Percentiles rank a stretch among this genome's conserved stretches.
These are phyloP conservation scores for Collybiopsis confluens DNA, from an alignment of 768 basidiomycete genomes.

Conservation along the genomic window DNA sequence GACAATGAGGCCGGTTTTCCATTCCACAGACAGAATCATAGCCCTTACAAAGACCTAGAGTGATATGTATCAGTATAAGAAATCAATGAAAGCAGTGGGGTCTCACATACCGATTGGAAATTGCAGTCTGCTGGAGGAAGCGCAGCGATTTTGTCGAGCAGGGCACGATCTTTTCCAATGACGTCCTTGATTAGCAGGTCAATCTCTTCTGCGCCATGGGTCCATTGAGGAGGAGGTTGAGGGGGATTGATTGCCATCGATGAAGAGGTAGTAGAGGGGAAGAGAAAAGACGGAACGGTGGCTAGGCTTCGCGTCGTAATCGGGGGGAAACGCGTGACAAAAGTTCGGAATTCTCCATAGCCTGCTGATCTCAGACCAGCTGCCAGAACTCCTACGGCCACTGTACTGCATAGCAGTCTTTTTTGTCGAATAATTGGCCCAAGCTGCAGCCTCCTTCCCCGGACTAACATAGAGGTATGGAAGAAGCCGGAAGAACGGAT, in stretches of 20 bases:
- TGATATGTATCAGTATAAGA: conserved; percentile 3
- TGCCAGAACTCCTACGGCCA: conserved; percentile 37
- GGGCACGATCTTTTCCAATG: conserved; percentile 50
- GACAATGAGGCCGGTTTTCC: conserved; percentile 13
- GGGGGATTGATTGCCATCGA: conserved; percentile 58
- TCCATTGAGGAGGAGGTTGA: conserved; percentile 63
- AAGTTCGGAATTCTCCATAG: conserved; percentile 12
- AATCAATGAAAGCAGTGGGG: neutral
- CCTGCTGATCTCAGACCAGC: conserved; percentile 33
- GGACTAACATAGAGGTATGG: neutral
- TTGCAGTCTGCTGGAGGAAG: conserved; percentile 53
- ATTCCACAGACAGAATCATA: conserved; percentile 8
- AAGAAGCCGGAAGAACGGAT: neutral
- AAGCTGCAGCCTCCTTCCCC: neutral
- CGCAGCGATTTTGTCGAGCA: conserved; percentile 57
- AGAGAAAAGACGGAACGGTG: conserved; percentile 11
- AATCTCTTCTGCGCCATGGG: conserved; percentile 61
- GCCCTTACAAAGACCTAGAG: conserved; percentile 66
- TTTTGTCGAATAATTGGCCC: conserved; percentile 1
- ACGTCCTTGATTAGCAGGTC: conserved; percentile 50
- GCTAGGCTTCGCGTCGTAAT: neutral
- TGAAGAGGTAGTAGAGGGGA: conserved; percentile 12
- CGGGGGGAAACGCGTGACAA: neutral
- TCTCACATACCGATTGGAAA: conserved; percentile 54
- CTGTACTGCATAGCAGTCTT: conserved; percentile 19